These are phyloP conservation scores for Fusarium pseudocircinatum DNA, from an alignment of 2,329 filamentous ascomycete genomes.

Conservation along the genomic window DNA sequence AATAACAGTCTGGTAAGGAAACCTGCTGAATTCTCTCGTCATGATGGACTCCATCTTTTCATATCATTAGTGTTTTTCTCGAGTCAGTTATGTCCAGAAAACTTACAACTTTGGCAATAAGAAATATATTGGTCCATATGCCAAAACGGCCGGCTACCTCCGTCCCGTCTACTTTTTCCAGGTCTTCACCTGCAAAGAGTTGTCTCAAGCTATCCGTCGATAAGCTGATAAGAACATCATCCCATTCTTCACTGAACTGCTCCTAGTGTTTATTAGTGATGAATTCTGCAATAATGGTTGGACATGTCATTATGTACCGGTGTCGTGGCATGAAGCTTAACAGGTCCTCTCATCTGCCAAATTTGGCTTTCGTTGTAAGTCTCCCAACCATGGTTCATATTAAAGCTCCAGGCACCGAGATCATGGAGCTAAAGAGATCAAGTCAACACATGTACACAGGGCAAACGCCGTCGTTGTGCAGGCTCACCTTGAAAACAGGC, in stretches of 20 bases:
- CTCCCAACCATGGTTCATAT: conserved; percentile 34
- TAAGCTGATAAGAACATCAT: fast-evolving
- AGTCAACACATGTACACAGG: not conserved
- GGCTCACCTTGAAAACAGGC: conserved; percentile 42
- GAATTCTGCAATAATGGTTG: not conserved
- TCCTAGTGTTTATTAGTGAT: conserved; percentile 36
- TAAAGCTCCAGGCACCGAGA: conserved; percentile 39
- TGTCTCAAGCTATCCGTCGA: not conserved
- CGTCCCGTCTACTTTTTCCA: not conserved
- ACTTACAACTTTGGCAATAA: conserved; percentile 42
- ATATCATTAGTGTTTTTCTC: conserved; percentile 3
- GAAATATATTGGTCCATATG: conserved; percentile 44
- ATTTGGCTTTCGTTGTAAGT: not conserved
- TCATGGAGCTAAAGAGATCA: conserved; percentile 39
- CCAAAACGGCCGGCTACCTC: conserved; percentile 43
- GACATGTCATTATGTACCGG: conserved; percentile 33
- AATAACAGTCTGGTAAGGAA: conserved; percentile 18
- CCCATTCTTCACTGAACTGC: conserved; percentile 40
- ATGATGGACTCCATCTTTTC: conserved; percentile 44
- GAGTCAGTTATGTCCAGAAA: not conserved
- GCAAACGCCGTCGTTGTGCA: not conserved
- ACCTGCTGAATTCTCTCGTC: conserved; percentile 18
- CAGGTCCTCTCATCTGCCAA: conserved; percentile 29
- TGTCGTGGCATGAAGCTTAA: conserved; percentile 35
- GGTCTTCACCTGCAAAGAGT: conserved; percentile 20